Evolutionary conservation across 176 grass and related monocot species (phyloP), one percentile per base, ranked within the genome.

Genomic region (Lolium multiflorum): DNA sequence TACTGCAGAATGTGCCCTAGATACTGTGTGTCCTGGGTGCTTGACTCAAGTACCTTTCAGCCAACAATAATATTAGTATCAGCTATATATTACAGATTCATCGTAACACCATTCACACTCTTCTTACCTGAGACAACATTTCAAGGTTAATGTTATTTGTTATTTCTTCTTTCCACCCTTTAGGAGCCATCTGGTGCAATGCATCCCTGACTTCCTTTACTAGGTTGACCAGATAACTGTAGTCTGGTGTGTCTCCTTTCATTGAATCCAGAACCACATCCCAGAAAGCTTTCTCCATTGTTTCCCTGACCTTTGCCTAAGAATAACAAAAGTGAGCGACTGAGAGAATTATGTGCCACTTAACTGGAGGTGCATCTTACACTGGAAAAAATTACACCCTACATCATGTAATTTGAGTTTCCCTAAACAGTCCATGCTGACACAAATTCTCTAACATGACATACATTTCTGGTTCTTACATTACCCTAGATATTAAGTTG

Each of bases 211-310:
- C 86, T 89, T 98, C 96, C 90, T 98, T 98, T 84, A 92, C 88
- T 72, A 98, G 84, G 83, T 75, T 83, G 68, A 98, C 58, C 62
- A 98, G 61, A 85, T 88, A 85, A 76, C 88, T 84, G 25, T 95
- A 96, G 67, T 98, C 90, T 56, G 96, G 93, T 52, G 71, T 77
- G 72, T 95, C 96, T 86, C 86, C 90, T 90, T 80, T 89, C 75
- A 96, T 59, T 47, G 90, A 90, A 78, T 92, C 83, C 44, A 87
- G 79, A 69, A 98, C 82, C 77, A 81, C 58, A 41, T 98, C 96
- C 96, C 93, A 98, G 85, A 95, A 96, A 75, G 96, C 93, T 86
- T 88, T 95, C 88, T 98, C 91, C 93, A 98, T 94, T 70, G 88
- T 86, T 86, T 94, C 86, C 77, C 89, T 94, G 35, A 98, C 80